These are phyloP conservation scores for Botrytis elliptica DNA, from an alignment of 2,329 filamentous ascomycete species.

Conservation along the genomic window DNA sequence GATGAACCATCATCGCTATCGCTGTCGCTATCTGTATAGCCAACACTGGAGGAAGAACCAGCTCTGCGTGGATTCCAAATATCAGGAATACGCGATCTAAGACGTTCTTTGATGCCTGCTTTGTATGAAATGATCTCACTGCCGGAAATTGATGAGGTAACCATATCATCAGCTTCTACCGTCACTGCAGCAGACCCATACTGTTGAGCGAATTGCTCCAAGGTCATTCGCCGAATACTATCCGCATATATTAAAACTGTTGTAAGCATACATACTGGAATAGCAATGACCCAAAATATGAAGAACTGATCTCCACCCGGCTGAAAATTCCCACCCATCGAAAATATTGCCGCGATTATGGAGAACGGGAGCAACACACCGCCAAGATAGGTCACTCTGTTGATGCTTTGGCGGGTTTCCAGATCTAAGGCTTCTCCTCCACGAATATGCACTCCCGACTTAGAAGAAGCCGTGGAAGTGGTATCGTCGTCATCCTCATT, in stretches of 20 bases:
- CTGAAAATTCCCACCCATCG: background rate
- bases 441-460: background rate
- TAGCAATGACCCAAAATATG: constrained; percentile 18
- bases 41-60: background rate
- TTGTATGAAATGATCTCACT: background rate
- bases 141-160: background rate
- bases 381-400: constrained; percentile 11
- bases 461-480: background rate
- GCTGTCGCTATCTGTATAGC: background rate
- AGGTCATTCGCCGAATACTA: constrained; percentile 19
- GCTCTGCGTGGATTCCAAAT: background rate
- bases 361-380: constrained; percentile 17
- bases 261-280: constrained; percentile 11
- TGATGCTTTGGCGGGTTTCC: constrained; percentile 16
- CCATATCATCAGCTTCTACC: background rate
- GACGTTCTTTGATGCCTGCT: background rate
- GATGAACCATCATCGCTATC: background rate
- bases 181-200: background rate
- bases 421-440: constrained; percentile 7
- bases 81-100: background rate
- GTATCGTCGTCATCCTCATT: background rate
- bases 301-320: constrained; percentile 11
- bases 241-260: constrained; percentile 16
- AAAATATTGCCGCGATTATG: constrained; percentile 13
- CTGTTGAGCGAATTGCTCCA: constrained; percentile 4